These are phyloP conservation scores for Cladorrhinum samala DNA, from an alignment of 495 filamentous ascomycete genomes.

Conservation along the genomic window DNA sequence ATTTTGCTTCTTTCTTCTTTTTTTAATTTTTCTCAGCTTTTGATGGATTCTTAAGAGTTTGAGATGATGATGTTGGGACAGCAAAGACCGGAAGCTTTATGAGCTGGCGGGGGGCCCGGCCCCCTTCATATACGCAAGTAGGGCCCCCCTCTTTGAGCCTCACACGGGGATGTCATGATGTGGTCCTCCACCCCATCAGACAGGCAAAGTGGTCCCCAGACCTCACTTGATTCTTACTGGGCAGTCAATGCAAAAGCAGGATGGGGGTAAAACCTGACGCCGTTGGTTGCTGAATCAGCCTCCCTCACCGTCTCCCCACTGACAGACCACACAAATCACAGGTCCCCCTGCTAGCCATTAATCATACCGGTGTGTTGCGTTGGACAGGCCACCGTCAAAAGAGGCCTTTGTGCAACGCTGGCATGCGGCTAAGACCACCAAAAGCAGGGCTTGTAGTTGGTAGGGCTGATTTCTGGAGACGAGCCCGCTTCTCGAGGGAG, in stretches of 20 bases:
- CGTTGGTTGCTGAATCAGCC: slow-evolving; percentile 18
- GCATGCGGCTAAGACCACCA: background rate
- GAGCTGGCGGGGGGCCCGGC: too few relatives aligned
- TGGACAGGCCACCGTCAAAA: background rate
- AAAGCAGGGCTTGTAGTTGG: background rate
- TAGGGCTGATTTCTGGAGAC: background rate
- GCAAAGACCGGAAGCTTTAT: background rate
- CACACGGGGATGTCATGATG: background rate
- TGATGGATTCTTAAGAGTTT: too few relatives aligned
- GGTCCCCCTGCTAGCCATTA: background rate
- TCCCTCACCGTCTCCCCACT: slow-evolving; percentile 3
- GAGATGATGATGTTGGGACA: background rate
- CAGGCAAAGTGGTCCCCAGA: background rate
- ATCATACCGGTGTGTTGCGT: too few relatives aligned
- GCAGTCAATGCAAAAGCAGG: background rate
- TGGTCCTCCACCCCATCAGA: background rate
- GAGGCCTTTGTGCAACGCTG: background rate
- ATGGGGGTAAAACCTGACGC: background rate
- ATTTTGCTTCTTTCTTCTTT: background rate
- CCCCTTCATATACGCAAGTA: background rate
- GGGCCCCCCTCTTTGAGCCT: background rate
- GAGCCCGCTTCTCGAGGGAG: background rate
- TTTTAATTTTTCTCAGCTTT: too few relatives aligned
- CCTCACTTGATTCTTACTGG: background rate
- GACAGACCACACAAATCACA: background rate